Percentiles rank a stretch among this genome's conserved stretches.
Evolutionary conservation across 2,329 filamentous ascomycete genomes (phyloP).

Genomic region (Penicillium sp.): DNA sequence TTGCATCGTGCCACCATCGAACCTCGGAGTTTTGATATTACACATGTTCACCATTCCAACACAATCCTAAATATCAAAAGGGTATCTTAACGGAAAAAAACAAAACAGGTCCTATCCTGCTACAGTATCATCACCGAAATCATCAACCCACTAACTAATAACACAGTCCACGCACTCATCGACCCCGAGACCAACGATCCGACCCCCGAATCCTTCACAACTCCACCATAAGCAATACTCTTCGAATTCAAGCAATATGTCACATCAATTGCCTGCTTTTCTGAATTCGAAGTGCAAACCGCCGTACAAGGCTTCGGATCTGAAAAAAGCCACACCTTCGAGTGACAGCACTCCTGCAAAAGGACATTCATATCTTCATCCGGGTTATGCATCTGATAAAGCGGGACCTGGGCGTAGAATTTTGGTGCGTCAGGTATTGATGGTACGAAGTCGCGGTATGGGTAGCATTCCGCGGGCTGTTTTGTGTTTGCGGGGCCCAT

Average conservation of each 20-base stretch:
- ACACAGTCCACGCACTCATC: not conserved
- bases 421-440: not conserved
- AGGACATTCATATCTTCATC: constrained; percentile 6
- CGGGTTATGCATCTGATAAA: constrained; percentile 10
- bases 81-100: not conserved
- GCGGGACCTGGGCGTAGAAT: constrained; percentile 16
- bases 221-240: constrained; percentile 9
- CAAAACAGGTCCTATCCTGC: not conserved
- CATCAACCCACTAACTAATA: not conserved
- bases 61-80: not conserved
- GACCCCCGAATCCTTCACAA: not conserved
- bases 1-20: not conserved
- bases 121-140: constrained; percentile 5
- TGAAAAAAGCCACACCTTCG: constrained; percentile 9
- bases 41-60: not conserved
- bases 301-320: constrained; percentile 18
- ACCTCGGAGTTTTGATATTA: not conserved
- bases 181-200: not conserved
- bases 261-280: constrained; percentile 6
- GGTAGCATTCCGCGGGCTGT: constrained; percentile 10
- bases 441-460: constrained; percentile 9
- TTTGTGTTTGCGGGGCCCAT: constrained; percentile 1
- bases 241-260: constrained; percentile 19
- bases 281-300: constrained; percentile 10
- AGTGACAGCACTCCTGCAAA: constrained; percentile 12